Base-by-base conservation (phyloP, 805 yeast genomes). In the Saturnispora diversa region DNA sequence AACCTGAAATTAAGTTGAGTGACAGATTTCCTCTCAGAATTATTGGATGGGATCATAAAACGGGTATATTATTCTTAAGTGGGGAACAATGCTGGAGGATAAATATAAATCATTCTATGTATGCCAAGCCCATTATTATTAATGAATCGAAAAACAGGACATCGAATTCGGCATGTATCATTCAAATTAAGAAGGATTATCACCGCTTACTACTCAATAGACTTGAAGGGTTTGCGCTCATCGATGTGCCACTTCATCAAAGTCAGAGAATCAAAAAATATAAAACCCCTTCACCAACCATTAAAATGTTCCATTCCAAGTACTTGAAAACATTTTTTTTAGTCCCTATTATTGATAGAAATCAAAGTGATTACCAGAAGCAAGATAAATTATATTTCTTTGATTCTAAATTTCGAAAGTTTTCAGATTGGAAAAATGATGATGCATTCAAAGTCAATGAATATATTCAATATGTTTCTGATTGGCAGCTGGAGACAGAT, bases 401-500 rank as follows among this genome's bases (percentile, higher is more conserved):
- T 11, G 60, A 55, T 39, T 55, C 51, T 26, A 48, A 46, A 32
- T 26, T 50, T 16, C 47, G 39, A 43, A 39, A 22, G 32, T 40
- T 23, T 13, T 47, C 28, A 20, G 17, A 32, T 15, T 40, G 42
- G 37, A 16, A 31, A 11, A 33, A 34, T 3, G 17, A 26, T 4
- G 48, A 35, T 9, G 22, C 17, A 11, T 34, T 56, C n/a, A 39
- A 33, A 6, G 41, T 43, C 0, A 47, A 50, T 5, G 65, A 60
- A 32, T 51, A 38, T 4, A 64, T 66, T 1, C 28, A 54, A 7
- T 49, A 58, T 6, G 21, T 66, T 3, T 46, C 57, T n/a, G 59
- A 57, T 35, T 66, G 69, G 70, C 48, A 51, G 12, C 50, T 64
- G 51, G 11, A 46, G 44, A 44, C 40, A 46, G 22, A 35, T 24